These are phyloP conservation scores for Quercus suber DNA, from an alignment of 306 rosid genomes.

Conservation along the genomic window DNA sequence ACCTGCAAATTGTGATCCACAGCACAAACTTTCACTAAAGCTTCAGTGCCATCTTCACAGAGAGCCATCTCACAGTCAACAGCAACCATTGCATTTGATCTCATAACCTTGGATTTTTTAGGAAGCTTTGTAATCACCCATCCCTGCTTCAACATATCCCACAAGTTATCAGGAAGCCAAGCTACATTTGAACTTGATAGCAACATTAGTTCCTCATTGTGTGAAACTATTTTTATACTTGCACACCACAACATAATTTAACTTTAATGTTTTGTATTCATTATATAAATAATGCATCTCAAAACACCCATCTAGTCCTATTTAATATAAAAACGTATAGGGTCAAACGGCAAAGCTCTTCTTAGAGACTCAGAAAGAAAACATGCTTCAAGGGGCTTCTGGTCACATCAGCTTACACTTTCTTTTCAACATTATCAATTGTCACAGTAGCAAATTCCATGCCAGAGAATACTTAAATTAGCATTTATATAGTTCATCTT, in stretches of 20 bases:
- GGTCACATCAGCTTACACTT: background rate
- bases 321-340: background rate
- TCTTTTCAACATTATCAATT: background rate
- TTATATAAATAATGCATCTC: background rate
- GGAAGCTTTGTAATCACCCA: conserved; percentile 63
- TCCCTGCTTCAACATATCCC: conserved; percentile 45
- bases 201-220: background rate
- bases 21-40: conserved; percentile 72
- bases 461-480: background rate
- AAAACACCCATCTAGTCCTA: background rate
- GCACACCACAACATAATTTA: background rate
- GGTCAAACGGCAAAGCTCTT: background rate
- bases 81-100: conserved; percentile 58
- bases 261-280: background rate
- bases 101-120: conserved; percentile 43
- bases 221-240: background rate
- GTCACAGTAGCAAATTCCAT: background rate
- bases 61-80: conserved; percentile 98
- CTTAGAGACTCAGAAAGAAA: background rate
- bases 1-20: conserved; percentile 80
- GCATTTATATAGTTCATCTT: background rate
- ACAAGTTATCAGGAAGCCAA: conserved; percentile 21
- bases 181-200: background rate
- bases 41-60: conserved; percentile 85
- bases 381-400: background rate